Base-by-base conservation (phyloP, 495 filamentous ascomycete species). In the Aspergillus sclerotiicarbonarius region DNA sequence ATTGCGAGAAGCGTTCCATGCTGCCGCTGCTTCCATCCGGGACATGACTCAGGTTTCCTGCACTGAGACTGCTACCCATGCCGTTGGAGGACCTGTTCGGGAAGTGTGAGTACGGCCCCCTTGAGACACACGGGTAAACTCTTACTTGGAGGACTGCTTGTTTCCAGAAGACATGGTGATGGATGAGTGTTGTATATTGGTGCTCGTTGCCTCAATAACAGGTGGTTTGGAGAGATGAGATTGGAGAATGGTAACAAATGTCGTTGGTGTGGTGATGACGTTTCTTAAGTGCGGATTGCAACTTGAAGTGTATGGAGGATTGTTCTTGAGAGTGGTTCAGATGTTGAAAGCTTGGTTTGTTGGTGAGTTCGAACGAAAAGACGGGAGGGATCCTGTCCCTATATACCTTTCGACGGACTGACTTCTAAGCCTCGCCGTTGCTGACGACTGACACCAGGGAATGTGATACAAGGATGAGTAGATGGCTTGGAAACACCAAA, bases 41-140 rank as follows among this genome's bases (percentile, higher is more conserved):
- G 1, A 76, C 41, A 54, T 72, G 63, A 44, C 58, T 71, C 54
- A 76, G 33, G 25, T 75, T 74, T 49, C 55, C 65, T 46, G 66
- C 65, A 41, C 62, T 74, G 44, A 73, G 62, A 51, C 63, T 48
- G 49, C 21, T 63, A 29, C 48, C 54, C n/a, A 32, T 19, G 7
- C 63, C 63, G 39, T 56, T 63, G 35, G 61, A 51, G 37, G 59
- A 62, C 44, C 71, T 66, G 46, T 60, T 58, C 15, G 32, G 33
- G 25, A 33, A 32, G 6, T 31, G 32, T 54, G 16, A 59, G 54
- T 47, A 20, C 13, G 49, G 15, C 4, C 6, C 13, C 41, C 16
- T 9, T 18, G 18, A 32, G 5, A 31, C 45, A 47, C 41, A 25
- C n/a, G 44, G 3, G 20, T 6, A n/a, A 35, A 29, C 10, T n/a